Base-by-base conservation (phyloP, 495 filamentous ascomycete species). In the Hypoxylon fragiforme region DNA sequence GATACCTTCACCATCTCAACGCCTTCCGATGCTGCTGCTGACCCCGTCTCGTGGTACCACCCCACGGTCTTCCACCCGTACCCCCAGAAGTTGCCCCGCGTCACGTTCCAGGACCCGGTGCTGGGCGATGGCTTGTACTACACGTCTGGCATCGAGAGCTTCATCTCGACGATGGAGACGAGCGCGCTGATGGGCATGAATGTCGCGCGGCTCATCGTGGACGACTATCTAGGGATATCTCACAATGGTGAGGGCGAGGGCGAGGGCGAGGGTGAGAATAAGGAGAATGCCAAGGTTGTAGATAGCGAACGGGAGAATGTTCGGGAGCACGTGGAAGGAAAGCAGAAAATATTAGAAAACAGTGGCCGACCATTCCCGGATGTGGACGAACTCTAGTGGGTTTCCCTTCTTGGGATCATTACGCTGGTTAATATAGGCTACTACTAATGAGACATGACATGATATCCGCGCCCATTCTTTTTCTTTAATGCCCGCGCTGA, bases 111-210 rank as follows among this genome's bases (percentile, higher is more conserved):
- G 54, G 88, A 95, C 32, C 79, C 85, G 0, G 75, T 83, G 49
- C 67, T 97, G 1, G 86, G 79, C 7, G 59, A 77, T 1, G 77
- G 80, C 0, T 65, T 97, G 9, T 97, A 89, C 81, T 97, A 98
- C 66, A 97, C 94, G 0, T 85, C 87, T 34, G 92, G 88, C 0
- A 96, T 97, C 44, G 94, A 98, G 73, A 86, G 85, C 58, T 97
- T 98, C 62, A 95, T 97, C 51, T 90, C 85, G 11, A 96, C 94
- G 0, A 99, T 99, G 94, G 94, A 99, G 77, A 99, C 95, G 6
- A 97, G 87, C 67, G 85, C 87, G 0, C 68, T 97, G 62, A 96
- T 96, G 92, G 94, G 94, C 0, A 92, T 84, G 79, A 97, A 98
- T 72, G 87, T 97, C 30, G 94, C 94, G 9, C 77, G 78, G 19